Base-by-base conservation (phyloP, 805 yeast species). In the Isabelozyma rhagii region DNA sequence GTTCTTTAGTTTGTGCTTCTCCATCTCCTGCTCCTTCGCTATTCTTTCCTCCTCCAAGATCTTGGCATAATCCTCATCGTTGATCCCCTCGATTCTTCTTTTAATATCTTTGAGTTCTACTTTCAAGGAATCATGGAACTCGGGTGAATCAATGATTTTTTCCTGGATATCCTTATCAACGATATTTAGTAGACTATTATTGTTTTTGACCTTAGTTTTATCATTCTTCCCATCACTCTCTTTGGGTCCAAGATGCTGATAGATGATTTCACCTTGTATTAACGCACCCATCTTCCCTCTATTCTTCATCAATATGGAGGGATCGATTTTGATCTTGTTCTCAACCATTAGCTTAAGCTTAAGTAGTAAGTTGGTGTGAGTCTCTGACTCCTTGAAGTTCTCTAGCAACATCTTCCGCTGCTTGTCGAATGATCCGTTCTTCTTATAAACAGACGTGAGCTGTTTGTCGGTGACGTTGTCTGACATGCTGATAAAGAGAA, bases 201-300 rank as follows among this genome's bases (percentile, higher is more conserved):
- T 47, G 46, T 15, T 40, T 8, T 13, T 40, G 28, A 36, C 51
- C 18, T 43, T 49, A 6, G 43, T 47, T 11, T n/a, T 27, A 3
- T 39, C 34, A 13, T 13, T 13, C 3, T 13, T 13, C 4, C 36
- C n/a, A 13, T 31, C n/a, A 5, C 47, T 55, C 15, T 53, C 51
- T 3, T 53, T 51, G 40, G 52, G 55, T 1, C 36, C 36, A 49
- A 50, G 41, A 45, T 61, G 65, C 45, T 63, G 59, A 52, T 59
- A 58, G 47, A 78, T 69, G 43, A 80, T 71, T 36, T 75, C 78
- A 1, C 83, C 81, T 54, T 80, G 83, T 2, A 80, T 74, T 50
- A 80, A 59, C 0, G 84, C 84, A 0, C 76, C 77, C 58, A 77
- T 67, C 44, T 73, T 77, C 2, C 82, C 83, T 47, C 70, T 75